Percentiles rank a stretch among this genome's conserved stretches.
Evolutionary conservation across 208 protist species (phyloP).

Genomic region (Wallacemonas rigidus): DNA sequence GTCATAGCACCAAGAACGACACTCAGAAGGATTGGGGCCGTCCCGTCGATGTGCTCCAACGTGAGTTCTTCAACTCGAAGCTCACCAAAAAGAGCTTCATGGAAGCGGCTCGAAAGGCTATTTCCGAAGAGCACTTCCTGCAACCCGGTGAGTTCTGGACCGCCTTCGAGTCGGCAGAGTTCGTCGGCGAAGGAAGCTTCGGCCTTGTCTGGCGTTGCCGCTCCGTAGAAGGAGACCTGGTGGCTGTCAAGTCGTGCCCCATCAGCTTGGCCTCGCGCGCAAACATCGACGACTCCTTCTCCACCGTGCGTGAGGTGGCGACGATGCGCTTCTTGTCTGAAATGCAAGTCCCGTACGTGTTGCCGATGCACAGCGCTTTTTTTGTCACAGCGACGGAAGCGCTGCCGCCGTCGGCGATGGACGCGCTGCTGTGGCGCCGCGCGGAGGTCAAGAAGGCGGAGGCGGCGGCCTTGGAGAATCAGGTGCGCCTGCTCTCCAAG

Average conservation of each 20-base stretch:
- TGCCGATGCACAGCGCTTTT: constrained; percentile 85
- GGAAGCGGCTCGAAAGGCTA: constrained; percentile 37
- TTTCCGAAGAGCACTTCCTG: constrained; percentile 71
- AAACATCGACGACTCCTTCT: constrained; percentile 76
- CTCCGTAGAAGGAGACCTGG: constrained; percentile 75
- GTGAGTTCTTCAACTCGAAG: constrained; percentile 46
- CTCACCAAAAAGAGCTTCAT: constrained; percentile 64
- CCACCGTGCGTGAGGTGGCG: constrained; percentile 81
- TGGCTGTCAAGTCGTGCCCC: constrained; percentile 86
- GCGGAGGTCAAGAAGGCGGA: constrained; percentile 34
- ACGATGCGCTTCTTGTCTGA: constrained; percentile 82
- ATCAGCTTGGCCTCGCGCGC: constrained; percentile 55
- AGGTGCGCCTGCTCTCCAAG: constrained; percentile 24
- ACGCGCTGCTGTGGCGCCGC: constrained; percentile 42
- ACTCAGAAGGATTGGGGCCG: constrained; percentile 16
- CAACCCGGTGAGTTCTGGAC: constrained; percentile 68
- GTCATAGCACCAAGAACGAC: background rate
- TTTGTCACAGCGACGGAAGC: constrained; percentile 53
- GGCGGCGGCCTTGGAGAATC: constrained; percentile 31
- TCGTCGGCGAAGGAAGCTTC: constrained; percentile 88
- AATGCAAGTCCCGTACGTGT: constrained; percentile 80
- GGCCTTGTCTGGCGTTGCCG: constrained; percentile 79
- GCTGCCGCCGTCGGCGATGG: constrained; percentile 60
- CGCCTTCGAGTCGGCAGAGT: constrained; percentile 66
- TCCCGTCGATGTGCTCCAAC: constrained; percentile 42